Percentiles rank a stretch among this genome's conserved stretches.
Conservation (phyloP, 768 basidiomycete species). For the Leccinum pellstonianum region DNA sequence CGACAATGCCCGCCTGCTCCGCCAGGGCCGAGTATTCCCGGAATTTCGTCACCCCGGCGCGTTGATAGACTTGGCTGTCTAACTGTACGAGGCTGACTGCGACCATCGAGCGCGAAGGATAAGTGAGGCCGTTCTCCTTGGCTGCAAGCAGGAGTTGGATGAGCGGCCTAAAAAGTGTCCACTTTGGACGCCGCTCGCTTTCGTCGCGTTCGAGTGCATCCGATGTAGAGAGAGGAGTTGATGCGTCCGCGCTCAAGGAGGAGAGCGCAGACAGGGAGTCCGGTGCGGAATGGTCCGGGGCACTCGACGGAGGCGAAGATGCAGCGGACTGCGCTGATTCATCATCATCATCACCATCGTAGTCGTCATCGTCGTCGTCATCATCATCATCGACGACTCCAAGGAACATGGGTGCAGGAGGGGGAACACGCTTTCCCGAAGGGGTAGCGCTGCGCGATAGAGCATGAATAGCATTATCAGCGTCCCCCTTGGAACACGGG, state of each 20-base stretch:
- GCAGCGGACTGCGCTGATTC: slow-evolving; percentile 6
- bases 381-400: neutral
- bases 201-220: slow-evolving; percentile 7
- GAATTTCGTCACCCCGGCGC: slow-evolving; percentile 28
- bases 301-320: slow-evolving; percentile 5
- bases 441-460: slow-evolving; percentile 7
- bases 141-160: slow-evolving; percentile 23
- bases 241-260: slow-evolving; percentile 5
- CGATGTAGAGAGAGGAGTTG: slow-evolving; percentile 4
- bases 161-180: slow-evolving; percentile 33
- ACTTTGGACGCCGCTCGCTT: slow-evolving; percentile 10
- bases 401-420: neutral
- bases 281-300: neutral
- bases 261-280: neutral
- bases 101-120: slow-evolving; percentile 40
- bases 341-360: neutral
- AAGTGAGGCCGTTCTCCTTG: slow-evolving; percentile 30
- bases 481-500: neutral
- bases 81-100: slow-evolving; percentile 32
- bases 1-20: slow-evolving; percentile 25
- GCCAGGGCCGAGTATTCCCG: slow-evolving; percentile 29
- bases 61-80: slow-evolving; percentile 28
- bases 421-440: slow-evolving; percentile 3
- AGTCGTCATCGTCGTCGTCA: neutral
- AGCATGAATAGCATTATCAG: slow-evolving; percentile 1